Percentiles rank a stretch among this genome's conserved stretches.
Evolutionary conservation across 352 stramenopile species (phyloP).

Genomic region (Phytopythium montanum): DNA sequence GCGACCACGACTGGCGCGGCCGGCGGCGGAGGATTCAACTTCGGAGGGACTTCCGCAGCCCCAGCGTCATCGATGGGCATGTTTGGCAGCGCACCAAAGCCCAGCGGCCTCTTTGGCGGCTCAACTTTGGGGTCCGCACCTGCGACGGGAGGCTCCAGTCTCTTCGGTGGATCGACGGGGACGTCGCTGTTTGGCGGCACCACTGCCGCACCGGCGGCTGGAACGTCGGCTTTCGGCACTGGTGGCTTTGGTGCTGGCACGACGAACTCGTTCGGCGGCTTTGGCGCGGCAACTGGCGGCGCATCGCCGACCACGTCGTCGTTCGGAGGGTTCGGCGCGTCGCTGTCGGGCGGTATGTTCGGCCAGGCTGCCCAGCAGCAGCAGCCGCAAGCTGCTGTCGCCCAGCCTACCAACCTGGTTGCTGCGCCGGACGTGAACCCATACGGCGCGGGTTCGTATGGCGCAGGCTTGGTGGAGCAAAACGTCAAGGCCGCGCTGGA

Average conservation of each 20-base stretch:
- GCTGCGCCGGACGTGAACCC: constrained; percentile 55
- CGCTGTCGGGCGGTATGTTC: constrained; percentile 16
- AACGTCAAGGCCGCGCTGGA: constrained; percentile 62
- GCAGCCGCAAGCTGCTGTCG: constrained; percentile 6
- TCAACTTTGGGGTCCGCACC: neutral
- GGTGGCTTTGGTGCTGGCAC: constrained; percentile 2
- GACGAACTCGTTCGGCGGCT: constrained; percentile 6
- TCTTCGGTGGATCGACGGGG: constrained; percentile 2
- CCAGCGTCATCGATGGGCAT: neutral
- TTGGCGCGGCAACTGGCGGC: constrained; percentile 1
- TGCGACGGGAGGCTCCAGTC: neutral
- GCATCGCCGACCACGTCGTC: constrained; percentile 1
- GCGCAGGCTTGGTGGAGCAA: constrained; percentile 53
- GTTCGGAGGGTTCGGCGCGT: constrained; percentile 8
- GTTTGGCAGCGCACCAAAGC: constrained; percentile 3
- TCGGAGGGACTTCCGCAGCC: constrained; percentile 2
- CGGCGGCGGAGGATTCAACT: constrained; percentile 5
- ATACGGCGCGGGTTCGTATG: constrained; percentile 50
- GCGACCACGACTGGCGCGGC: constrained; percentile 7
- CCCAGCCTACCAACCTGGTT: constrained; percentile 40
- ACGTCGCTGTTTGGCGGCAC: constrained; percentile 5
- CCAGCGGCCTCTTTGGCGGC: constrained; percentile 1
- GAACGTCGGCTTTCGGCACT: constrained; percentile 4
- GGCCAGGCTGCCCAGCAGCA: constrained; percentile 29
- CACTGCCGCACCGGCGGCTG: neutral